These are phyloP conservation scores for Exophiala xenobiotica DNA, from an alignment of 2,329 filamentous ascomycete genomes.

Conservation along the genomic window DNA sequence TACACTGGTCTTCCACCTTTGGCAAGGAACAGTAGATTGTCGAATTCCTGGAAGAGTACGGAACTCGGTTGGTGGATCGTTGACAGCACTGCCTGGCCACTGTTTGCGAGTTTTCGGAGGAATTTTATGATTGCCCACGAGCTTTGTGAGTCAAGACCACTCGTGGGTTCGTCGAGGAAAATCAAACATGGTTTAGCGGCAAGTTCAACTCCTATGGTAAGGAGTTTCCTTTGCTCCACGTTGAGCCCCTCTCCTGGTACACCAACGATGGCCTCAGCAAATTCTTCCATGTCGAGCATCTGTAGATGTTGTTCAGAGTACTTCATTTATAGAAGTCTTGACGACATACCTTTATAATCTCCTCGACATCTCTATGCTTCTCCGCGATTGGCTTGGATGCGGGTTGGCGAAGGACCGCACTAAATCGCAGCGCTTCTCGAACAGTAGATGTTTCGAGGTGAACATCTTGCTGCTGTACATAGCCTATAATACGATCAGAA, in stretches of 20 bases:
- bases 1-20: conserved; percentile 66
- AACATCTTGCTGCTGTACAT: conserved; percentile 67
- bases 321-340: too few relatives aligned
- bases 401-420: conserved; percentile 80
- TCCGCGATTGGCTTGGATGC: conserved; percentile 65
- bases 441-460: conserved; percentile 65
- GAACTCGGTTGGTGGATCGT: conserved; percentile 93
- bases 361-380: conserved; percentile 80
- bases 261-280: conserved; percentile 84
- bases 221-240: conserved; percentile 64
- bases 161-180: conserved; percentile 86
- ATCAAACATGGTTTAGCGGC: conserved; percentile 89
- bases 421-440: conserved; percentile 75
- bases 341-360: conserved; percentile 87
- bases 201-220: conserved; percentile 90
- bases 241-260: conserved; percentile 73
- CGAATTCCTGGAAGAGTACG: conserved; percentile 83
- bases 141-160: conserved; percentile 84
- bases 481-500: too few relatives aligned
- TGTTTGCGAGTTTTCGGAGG: conserved; percentile 80
- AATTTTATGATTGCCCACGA: conserved; percentile 85
- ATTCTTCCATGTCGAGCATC: conserved; percentile 82
- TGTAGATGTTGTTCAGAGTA: too few relatives aligned
- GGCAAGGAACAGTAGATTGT: conserved; percentile 61
- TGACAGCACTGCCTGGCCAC: conserved; percentile 83